These are phyloP conservation scores for Posidonia oceanica DNA, from an alignment of 116 monocot genomes.

Conservation along the genomic window DNA sequence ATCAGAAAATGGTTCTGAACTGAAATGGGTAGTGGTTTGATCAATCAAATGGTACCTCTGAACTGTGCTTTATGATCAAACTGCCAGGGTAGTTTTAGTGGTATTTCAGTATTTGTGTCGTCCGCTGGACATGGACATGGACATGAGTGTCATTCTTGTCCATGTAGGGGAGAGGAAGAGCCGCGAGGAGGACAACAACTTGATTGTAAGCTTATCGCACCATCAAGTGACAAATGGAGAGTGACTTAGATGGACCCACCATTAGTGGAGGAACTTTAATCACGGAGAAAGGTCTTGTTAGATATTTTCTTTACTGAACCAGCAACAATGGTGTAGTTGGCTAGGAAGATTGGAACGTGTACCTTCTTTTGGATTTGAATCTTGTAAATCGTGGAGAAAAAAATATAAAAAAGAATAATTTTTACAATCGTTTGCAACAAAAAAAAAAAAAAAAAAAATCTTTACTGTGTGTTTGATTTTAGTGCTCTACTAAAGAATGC, in stretches of 20 bases:
- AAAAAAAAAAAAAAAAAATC: too few relatives aligned
- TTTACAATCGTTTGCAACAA: too few relatives aligned
- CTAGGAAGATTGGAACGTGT: too few relatives aligned
- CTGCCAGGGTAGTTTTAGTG: not conserved
- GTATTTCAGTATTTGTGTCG: not conserved
- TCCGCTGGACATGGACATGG: not conserved
- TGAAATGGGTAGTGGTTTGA: not conserved
- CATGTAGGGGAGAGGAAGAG: not conserved
- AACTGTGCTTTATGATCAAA: not conserved
- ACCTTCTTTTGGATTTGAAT: too few relatives aligned
- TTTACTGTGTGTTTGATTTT: not conserved
- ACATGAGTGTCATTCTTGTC: not conserved
- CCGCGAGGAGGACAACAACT: not conserved
- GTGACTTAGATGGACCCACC: not conserved
- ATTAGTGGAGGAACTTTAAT: not conserved
- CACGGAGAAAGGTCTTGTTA: not conserved
- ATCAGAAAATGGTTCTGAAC: too few relatives aligned
- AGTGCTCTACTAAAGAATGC: not conserved
- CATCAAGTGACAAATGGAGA: conserved; percentile 7
- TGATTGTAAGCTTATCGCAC: not conserved
- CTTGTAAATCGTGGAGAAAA: too few relatives aligned
- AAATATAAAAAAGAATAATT: too few relatives aligned
- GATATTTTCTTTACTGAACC: conserved; percentile 2
- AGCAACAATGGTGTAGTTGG: too few relatives aligned
- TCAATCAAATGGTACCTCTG: not conserved